Conservation (phyloP, 2,329 filamentous ascomycete genomes). For the Arthrobotrys megalospora region DNA sequence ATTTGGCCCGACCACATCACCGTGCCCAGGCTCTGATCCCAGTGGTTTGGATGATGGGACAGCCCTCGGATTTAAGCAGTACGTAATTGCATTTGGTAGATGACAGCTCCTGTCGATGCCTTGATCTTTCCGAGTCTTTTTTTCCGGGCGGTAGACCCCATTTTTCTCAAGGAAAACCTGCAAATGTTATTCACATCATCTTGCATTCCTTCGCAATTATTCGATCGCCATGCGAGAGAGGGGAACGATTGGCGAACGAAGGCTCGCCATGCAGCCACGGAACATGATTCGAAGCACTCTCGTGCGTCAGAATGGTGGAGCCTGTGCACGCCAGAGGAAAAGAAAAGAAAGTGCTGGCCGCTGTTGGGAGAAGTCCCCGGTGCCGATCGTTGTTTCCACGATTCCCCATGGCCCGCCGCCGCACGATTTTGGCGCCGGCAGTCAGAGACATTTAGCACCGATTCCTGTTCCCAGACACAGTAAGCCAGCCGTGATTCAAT, state of each 20-base stretch:
- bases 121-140: slow-evolving; percentile 56
- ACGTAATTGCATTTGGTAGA: slow-evolving; percentile 47
- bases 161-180: slow-evolving; percentile 38
- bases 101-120: slow-evolving; percentile 57
- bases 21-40: slow-evolving; percentile 54
- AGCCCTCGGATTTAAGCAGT: slow-evolving; percentile 58
- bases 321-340: slow-evolving; percentile 56
- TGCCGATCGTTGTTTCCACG: slow-evolving; percentile 56
- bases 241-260: slow-evolving; percentile 61
- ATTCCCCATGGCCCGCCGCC: slow-evolving; percentile 55
- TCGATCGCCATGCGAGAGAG: slow-evolving; percentile 60
- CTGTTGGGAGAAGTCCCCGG: slow-evolving; percentile 55
- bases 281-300: slow-evolving; percentile 62
- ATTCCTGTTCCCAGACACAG: slow-evolving; percentile 29
- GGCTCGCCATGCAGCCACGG: slow-evolving; percentile 60
- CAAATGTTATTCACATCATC: slow-evolving; percentile 55
- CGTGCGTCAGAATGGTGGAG: slow-evolving; percentile 60
- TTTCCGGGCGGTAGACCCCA: slow-evolving; percentile 42
- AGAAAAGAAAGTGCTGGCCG: slow-evolving; percentile 44
- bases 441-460: slow-evolving; percentile 45
- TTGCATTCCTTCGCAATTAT: slow-evolving; percentile 61
- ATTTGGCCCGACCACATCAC: slow-evolving; percentile 35
- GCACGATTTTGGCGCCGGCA: slow-evolving; percentile 59
- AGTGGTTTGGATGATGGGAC: slow-evolving; percentile 57
- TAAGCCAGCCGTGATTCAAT: neutral